A percentile compares a stretch with the other conserved stretches of the same genome.
These are phyloP conservation scores for Aureobasidium vineae DNA, from an alignment of 2,329 filamentous ascomycete genomes.

Conservation along the genomic window DNA sequence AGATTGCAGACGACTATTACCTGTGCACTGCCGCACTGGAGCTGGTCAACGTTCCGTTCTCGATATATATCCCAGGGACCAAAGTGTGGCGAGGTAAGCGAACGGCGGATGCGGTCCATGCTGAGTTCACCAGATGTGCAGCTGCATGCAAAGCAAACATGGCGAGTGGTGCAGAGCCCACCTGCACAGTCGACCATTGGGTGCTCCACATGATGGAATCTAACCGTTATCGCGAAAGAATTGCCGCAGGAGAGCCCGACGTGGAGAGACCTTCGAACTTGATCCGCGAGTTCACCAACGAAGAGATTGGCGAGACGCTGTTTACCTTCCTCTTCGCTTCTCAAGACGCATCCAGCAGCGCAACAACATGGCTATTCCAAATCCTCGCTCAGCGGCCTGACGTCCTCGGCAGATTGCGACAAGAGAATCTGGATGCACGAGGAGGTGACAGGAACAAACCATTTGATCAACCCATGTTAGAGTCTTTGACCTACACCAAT, in stretches of 20 bases:
- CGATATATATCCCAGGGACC: conserved; percentile 86
- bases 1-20: conserved; percentile 26
- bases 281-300: conserved; percentile 82
- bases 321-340: conserved; percentile 98
- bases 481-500: conserved; percentile 53
- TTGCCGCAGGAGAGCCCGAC: conserved; percentile 67
- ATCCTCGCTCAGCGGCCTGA: conserved; percentile 92
- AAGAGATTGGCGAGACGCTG: conserved; percentile 86
- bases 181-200: conserved; percentile 96
- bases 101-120: conserved; percentile 85
- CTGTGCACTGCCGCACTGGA: conserved; percentile 24
- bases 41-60: conserved; percentile 34
- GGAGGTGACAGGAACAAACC: conserved; percentile 11
- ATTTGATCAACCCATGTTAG: conserved; percentile 43
- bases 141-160: conserved; percentile 93
- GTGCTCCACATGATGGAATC: conserved; percentile 83
- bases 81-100: conserved; percentile 98
- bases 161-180: conserved; percentile 78
- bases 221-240: conserved; percentile 72
- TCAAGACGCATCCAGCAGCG: conserved; percentile 93
- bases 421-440: conserved; percentile 59
- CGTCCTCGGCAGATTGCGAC: conserved; percentile 70
- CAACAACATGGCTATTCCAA: conserved; percentile 94
- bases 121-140: conserved; percentile 85
- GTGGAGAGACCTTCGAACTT: conserved; percentile 78